Base-by-base conservation (phyloP, 2,329 filamentous ascomycete species). In the Diplodia sapinea region DNA sequence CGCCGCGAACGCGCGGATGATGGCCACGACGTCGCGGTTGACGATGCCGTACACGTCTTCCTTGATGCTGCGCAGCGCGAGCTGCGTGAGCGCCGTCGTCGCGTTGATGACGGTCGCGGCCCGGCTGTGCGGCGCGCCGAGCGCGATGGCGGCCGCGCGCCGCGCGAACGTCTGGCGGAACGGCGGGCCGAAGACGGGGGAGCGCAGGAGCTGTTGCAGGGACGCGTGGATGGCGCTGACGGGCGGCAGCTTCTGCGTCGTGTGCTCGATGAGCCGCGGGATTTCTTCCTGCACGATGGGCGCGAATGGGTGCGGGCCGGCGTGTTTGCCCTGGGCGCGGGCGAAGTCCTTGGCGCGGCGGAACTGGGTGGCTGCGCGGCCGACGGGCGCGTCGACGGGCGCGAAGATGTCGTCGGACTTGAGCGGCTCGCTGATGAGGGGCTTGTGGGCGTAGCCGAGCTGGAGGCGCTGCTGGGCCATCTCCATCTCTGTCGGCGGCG, bases 41-140 rank as follows among this genome's bases (percentile, higher is more conserved):
- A 96, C 94, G 72, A 92, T 91, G 15, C 94, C 94, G 74, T 89
- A 95, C 56, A 86, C 85, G 76, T 98, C 94, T 78, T 98, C 94
- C 3, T 83, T 82, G 65, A 97, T 80, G 77, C 91, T 94, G 70
- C 86, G 86, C 4, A 92, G 85, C 0, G 91, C 86, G 33, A 98
- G 83, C 61, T 86, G 84, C 13, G 87, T 88, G 49, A 95, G 80
- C 0, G 90, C 86, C 68, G 88, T 87, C n/a, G 89, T 84, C 1
- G 92, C 90, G 75, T 79, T 78, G 67, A 73, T 74, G 49, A 79
- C 74, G 11, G 73, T 70, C 9, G 72, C 73, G 29, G 75, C 69
- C 74, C 91, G 88, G 3, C 89, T 90, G 73, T 90, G 88, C 0
- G 93, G 93, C 0, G 85, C 82, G 38, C 93, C 93, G 23, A 95